A percentile compares a stretch with the other conserved stretches of the same genome.
These are phyloP conservation scores for Vickermania ingenoplastis DNA, from an alignment of 208 protist species.

Conservation along the genomic window DNA sequence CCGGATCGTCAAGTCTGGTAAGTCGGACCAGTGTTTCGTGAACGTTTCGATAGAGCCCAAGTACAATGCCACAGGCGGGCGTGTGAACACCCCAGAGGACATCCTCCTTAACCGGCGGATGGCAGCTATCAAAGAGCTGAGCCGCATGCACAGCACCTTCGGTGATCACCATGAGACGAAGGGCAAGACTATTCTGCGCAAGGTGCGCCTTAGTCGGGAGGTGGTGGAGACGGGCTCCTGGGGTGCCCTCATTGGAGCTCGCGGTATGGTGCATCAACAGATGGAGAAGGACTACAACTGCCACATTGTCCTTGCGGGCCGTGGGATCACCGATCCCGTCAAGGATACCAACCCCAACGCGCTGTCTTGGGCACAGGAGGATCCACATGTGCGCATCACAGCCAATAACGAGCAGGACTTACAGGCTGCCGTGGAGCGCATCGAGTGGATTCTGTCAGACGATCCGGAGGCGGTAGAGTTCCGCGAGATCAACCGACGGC, in stretches of 20 bases:
- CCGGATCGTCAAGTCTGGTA: conserved; percentile 52
- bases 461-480: conserved; percentile 82
- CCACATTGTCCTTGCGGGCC: conserved; percentile 84
- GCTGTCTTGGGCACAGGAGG: conserved; percentile 60
- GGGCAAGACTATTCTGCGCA: conserved; percentile 74
- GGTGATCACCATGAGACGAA: conserved; percentile 36
- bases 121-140: conserved; percentile 63
- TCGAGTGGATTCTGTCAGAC: conserved; percentile 91
- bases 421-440: conserved; percentile 72
- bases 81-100: conserved; percentile 70
- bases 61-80: conserved; percentile 69
- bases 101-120: conserved; percentile 59
- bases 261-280: conserved; percentile 82
- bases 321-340: conserved; percentile 85
- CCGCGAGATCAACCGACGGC: conserved; percentile 81
- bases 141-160: conserved; percentile 43
- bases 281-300: conserved; percentile 80
- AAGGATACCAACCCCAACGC: conserved; percentile 79
- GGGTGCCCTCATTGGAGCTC: conserved; percentile 83
- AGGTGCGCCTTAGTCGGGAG: conserved; percentile 79
- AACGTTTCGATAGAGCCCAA: conserved; percentile 67
- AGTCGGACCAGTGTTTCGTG: conserved; percentile 60
- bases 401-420: conserved; percentile 80
- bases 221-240: conserved; percentile 83
- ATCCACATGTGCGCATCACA: conserved; percentile 86